These are phyloP conservation scores for Clavulina sp. DNA, from an alignment of 768 basidiomycete species.

Conservation along the genomic window DNA sequence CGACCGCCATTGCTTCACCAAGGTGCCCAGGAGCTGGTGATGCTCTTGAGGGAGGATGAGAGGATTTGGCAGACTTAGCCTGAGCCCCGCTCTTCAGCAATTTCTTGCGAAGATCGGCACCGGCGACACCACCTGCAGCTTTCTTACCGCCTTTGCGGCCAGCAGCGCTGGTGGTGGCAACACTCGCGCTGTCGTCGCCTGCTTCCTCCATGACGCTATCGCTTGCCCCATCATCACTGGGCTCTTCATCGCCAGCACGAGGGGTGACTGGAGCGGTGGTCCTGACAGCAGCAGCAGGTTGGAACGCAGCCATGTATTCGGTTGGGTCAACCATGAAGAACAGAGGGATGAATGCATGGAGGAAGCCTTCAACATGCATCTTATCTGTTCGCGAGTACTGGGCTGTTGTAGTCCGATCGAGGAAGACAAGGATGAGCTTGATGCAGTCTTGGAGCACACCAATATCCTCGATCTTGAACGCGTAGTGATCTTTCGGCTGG, in stretches of 20 bases:
- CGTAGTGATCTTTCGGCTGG: slow-evolving; percentile 39
- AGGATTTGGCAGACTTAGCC: slow-evolving; percentile 26
- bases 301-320: slow-evolving; percentile 26
- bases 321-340: slow-evolving; percentile 38
- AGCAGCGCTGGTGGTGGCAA: slow-evolving; percentile 8
- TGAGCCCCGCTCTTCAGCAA: slow-evolving; percentile 51
- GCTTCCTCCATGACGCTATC: slow-evolving; percentile 14
- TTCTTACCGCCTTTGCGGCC: slow-evolving; percentile 23
- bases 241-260: background rate
- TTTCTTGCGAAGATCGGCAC: slow-evolving; percentile 61
- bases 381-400: slow-evolving; percentile 2
- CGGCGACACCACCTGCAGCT: slow-evolving; percentile 31
- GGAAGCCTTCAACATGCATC: slow-evolving; percentile 61
- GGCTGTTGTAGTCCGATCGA: slow-evolving; percentile 62
- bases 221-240: slow-evolving; percentile 10
- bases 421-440: slow-evolving; percentile 77
- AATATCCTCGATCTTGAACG: slow-evolving; percentile 60
- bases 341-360: slow-evolving; percentile 67
- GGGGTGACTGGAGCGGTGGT: background rate
- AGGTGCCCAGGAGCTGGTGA: background rate
- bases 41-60: background rate
- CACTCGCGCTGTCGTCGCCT: slow-evolving; percentile 16
- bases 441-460: slow-evolving; percentile 73
- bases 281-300: slow-evolving; percentile 20
- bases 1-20: slow-evolving; percentile 3